Percentiles rank a stretch among this genome's conserved stretches.
phyloP scores from a whole-genome alignment of 2,329 filamentous ascomycete species.

The Ophiostoma populinum region DNA sequence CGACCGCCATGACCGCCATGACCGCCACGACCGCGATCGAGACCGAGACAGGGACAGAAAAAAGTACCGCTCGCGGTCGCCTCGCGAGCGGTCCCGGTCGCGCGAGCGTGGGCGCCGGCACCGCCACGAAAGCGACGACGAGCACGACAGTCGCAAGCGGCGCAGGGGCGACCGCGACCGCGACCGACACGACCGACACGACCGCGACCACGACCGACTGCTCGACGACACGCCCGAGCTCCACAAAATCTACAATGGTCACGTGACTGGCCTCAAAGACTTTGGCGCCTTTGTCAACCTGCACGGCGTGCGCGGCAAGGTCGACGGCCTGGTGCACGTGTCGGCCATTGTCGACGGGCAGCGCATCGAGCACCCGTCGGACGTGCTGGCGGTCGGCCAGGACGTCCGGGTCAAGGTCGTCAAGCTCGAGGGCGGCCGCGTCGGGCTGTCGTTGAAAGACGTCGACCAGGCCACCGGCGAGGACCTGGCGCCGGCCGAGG shows the following conservation, averaged over 20 bases:
- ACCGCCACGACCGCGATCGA: constrained; percentile 23
- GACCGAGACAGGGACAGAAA: constrained; percentile 26
- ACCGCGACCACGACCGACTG: constrained; percentile 55
- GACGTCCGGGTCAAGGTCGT: constrained; percentile 83
- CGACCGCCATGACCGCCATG: constrained; percentile 21
- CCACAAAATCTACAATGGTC: constrained; percentile 78
- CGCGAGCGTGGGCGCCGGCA: constrained; percentile 26
- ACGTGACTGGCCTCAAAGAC: constrained; percentile 82
- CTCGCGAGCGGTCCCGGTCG: constrained; percentile 20
- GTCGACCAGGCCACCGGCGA: constrained; percentile 79
- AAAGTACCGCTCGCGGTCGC: constrained; percentile 22
- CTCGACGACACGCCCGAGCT: constrained; percentile 67
- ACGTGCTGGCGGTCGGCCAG: constrained; percentile 66
- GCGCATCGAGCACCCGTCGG: constrained; percentile 80
- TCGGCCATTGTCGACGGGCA: constrained; percentile 73
- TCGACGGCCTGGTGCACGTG: constrained; percentile 86
- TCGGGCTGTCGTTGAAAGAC: constrained; percentile 93
- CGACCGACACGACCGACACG: constrained; percentile 37
- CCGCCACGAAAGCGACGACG: constrained; percentile 9
- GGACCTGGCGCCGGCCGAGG: constrained; percentile 62
- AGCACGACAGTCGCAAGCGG: constrained; percentile 20
- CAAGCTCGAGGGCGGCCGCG: constrained; percentile 64
- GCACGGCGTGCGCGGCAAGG: constrained; percentile 70
- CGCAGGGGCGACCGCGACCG: constrained; percentile 18
- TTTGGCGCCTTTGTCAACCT: constrained; percentile 93